Evolutionary conservation across 2,329 filamentous ascomycete genomes (phyloP), one percentile per base, ranked within the genome.

Genomic region (Beauveria brongniartii): DNA sequence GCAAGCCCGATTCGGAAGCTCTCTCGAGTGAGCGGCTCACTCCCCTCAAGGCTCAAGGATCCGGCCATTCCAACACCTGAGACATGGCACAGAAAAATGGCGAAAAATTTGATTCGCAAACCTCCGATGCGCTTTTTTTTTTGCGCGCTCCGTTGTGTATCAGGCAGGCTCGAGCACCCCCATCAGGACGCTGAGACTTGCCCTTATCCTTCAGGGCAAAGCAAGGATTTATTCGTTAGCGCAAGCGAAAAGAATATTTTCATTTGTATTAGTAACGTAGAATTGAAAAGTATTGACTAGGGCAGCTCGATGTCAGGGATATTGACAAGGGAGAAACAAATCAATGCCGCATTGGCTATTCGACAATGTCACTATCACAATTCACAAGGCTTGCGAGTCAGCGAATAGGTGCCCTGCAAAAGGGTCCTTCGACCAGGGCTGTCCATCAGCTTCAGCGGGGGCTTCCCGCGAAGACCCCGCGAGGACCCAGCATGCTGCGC

Each of bases 161-260:
- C 56, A 59, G 56, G 24, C 18, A 16, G 48, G 48, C 24, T 40
- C 24, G n/a, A 30, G n/a, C 26, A 22, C 52, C 54, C 30, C 55
- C 26, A 37, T 30, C 10, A 28, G 22, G 22, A 28, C 20, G 9
- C 37, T 41, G n/a, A 40, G 18, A 41, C 47, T 43, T 59, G 47
- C 55, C 55, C 46, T 51, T 30, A 51, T 58, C 47, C 55, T 43
- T 41, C 30, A 58, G 55, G 30, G 47, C 47, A 58, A 44, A 44
- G 34, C 34, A 30, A 30, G 46, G 55, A 37, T 34, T 28, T 34
- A 18, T 58, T 48, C n/a, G 12, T 48, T 40, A 26, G 44, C 30
- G 10, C 41, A 50, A 43, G 46, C 55, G 54, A 56, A 28, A 51
- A 22, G 46, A n/a, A 28, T 12, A 34, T 34, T 34, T 12, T 3